Percentiles rank a stretch among this genome's conserved stretches.
These are phyloP conservation scores for Dothiorella sarmentorum DNA, from an alignment of 2,329 filamentous ascomycete species.

Conservation along the genomic window DNA sequence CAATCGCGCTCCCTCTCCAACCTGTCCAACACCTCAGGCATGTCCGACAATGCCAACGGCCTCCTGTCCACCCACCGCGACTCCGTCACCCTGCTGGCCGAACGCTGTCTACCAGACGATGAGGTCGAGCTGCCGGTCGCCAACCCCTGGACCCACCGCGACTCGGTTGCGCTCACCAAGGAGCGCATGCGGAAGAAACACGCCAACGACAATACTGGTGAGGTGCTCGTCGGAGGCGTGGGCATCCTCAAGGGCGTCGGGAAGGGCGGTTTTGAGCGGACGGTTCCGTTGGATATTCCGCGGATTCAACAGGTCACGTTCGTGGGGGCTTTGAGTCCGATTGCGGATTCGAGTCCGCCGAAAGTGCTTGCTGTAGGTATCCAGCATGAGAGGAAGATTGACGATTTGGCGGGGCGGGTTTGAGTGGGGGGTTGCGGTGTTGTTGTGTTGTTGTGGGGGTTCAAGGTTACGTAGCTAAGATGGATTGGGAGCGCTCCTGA, in stretches of 20 bases:
- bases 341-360: slow-evolving; percentile 5
- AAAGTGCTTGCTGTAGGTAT: background rate
- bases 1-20: background rate
- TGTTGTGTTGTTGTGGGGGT: background rate
- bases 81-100: background rate
- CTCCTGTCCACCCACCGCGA: slow-evolving; percentile 1
- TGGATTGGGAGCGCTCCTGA: too few species aligned
- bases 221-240: background rate
- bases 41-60: background rate
- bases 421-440: background rate
- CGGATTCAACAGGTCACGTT: slow-evolving; percentile 12
- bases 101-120: background rate
- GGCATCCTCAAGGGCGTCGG: background rate
- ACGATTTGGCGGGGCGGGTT: background rate
- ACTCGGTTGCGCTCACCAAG: slow-evolving; percentile 10
- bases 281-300: background rate
- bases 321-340: slow-evolving; percentile 13
- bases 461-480: too few species aligned
- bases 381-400: background rate
- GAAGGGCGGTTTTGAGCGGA: background rate
- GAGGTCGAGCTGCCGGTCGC: background rate
- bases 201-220: background rate
- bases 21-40: background rate
- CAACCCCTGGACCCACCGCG: slow-evolving; percentile 5
- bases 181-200: slow-evolving; percentile 15